phyloP scores from a whole-genome alignment of 1,139 yeast genomes.

The Candida albicans region DNA sequence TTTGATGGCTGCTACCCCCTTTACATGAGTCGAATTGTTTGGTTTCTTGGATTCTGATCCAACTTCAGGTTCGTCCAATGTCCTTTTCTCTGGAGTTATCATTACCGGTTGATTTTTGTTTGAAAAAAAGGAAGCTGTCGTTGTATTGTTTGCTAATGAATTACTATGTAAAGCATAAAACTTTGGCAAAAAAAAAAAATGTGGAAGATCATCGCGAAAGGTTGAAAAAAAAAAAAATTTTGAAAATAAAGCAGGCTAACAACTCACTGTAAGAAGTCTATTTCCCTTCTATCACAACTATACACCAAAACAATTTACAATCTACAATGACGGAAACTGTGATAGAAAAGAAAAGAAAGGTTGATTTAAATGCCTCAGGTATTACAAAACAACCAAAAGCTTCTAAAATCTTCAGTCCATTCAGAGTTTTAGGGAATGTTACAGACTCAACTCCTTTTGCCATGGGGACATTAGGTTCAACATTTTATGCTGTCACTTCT shows the following conservation, averaged over 20 bases:
- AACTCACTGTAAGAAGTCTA: background rate
- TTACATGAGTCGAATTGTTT: slow-evolving; percentile 20
- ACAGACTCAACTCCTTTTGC: slow-evolving; percentile 83
- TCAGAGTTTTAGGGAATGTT: slow-evolving; percentile 61
- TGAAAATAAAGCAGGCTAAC: background rate
- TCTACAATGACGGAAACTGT: no score
- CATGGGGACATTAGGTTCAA: slow-evolving; percentile 82
- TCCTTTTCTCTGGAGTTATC: slow-evolving; percentile 20
- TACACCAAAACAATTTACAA: no score
- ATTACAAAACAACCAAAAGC: slow-evolving; percentile 13
- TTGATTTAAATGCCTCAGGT: slow-evolving; percentile 11
- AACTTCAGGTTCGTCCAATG: slow-evolving; percentile 18
- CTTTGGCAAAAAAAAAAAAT: background rate
- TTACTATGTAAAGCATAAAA: background rate
- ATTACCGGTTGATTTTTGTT: background rate
- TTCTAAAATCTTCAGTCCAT: slow-evolving; percentile 46
- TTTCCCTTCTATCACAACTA: background rate
- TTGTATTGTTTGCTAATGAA: background rate
- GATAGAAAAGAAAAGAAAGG: slow-evolving; percentile 29
- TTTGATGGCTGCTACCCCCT: slow-evolving; percentile 68
- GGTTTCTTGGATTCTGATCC: slow-evolving; percentile 23
- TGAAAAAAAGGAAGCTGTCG: background rate
- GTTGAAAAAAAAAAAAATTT: background rate
- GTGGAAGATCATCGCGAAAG: slow-evolving; percentile 8
- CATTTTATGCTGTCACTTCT: slow-evolving; percentile 84